These are phyloP conservation scores for Tylopilus sp. DNA, from an alignment of 1,284 basidiomycete genomes.

Conservation along the genomic window DNA sequence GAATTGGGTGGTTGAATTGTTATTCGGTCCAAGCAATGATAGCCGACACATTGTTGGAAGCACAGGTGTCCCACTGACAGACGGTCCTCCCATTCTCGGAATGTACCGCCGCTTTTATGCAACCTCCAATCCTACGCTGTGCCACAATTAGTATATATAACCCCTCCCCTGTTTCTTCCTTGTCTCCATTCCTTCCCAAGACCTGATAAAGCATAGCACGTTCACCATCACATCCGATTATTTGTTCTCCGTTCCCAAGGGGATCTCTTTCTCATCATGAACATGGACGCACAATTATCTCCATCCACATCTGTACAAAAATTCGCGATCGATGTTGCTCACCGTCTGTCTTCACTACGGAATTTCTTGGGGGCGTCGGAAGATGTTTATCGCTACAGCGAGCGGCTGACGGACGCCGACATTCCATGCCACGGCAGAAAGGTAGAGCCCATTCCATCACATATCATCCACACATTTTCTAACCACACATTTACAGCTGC, in stretches of 20 bases:
- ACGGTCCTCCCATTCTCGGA: slow-evolving; percentile 28
- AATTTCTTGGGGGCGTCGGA: slow-evolving; percentile 37
- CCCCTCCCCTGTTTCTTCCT: slow-evolving; percentile 16
- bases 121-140: slow-evolving; percentile 24
- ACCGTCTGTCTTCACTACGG: slow-evolving; percentile 34
- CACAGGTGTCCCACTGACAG: slow-evolving; percentile 15
- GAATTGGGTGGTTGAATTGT: not conserved
- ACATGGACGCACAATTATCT: slow-evolving; percentile 16
- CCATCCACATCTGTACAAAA: slow-evolving; percentile 27
- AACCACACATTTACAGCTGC: slow-evolving; percentile 21
- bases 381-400: slow-evolving; percentile 27
- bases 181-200: slow-evolving; percentile 12
- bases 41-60: slow-evolving; percentile 7
- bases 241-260: slow-evolving; percentile 21
- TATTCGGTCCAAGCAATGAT: slow-evolving; percentile 9
- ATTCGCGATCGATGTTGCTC: slow-evolving; percentile 34
- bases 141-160: slow-evolving; percentile 33
- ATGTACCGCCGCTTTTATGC: slow-evolving; percentile 34
- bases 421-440: slow-evolving; percentile 34
- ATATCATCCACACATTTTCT: slow-evolving; percentile 5
- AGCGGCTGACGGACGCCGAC: slow-evolving; percentile 24
- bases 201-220: slow-evolving; percentile 2
- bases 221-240: slow-evolving; percentile 10
- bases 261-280: slow-evolving; percentile 14
- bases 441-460: slow-evolving; percentile 16